These are phyloP conservation scores for Botryotinia narcissicola DNA, from an alignment of 2,329 filamentous ascomycete genomes.

Conservation along the genomic window DNA sequence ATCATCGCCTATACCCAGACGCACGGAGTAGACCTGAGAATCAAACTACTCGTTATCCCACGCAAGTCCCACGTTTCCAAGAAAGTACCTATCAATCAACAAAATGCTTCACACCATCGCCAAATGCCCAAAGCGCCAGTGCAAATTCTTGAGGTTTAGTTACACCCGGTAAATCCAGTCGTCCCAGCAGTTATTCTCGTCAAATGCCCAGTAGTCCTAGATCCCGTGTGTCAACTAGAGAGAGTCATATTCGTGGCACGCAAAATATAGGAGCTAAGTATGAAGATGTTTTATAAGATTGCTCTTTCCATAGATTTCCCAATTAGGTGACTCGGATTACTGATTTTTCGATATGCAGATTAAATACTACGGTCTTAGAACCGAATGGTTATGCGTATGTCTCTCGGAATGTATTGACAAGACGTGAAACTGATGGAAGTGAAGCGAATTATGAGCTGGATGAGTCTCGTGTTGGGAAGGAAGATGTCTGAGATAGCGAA, in stretches of 20 bases:
- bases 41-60: neutral
- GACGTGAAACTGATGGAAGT: no score
- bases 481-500: neutral
- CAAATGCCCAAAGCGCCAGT: neutral
- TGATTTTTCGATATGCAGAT: neutral
- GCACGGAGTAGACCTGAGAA: neutral
- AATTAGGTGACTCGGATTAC: neutral
- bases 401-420: neutral
- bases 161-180: neutral
- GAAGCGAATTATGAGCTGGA: no score
- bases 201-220: neutral
- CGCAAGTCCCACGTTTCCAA: neutral
- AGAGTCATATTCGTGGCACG: neutral
- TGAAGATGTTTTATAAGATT: neutral
- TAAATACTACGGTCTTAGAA: neutral
- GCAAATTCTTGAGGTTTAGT: neutral
- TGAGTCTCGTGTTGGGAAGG: neutral
- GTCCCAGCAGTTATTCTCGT: neutral
- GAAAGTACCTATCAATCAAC: neutral
- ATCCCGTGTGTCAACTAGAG: neutral
- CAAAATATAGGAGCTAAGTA: neutral
- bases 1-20: neutral
- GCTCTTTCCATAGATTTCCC: neutral
- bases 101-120: neutral
- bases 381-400: neutral